phyloP scores from a whole-genome alignment of 805 yeast genomes.

The Maudiozyma barnettii region DNA sequence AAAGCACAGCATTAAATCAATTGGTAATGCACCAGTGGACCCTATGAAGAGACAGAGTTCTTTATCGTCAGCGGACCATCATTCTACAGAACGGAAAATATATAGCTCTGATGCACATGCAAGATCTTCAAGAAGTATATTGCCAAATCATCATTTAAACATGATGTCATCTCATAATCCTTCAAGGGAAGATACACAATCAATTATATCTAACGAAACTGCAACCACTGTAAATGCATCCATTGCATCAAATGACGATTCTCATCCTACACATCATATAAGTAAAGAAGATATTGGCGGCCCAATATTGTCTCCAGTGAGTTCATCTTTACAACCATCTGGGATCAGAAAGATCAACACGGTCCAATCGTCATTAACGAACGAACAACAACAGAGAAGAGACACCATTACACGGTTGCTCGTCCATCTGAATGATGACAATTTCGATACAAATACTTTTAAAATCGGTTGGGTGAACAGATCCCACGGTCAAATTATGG shows the following conservation, averaged over 20 bases:
- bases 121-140: slow-evolving; percentile 4
- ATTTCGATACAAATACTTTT: slow-evolving; percentile 33
- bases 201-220: slow-evolving; percentile 4
- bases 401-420: neutral
- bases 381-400: neutral
- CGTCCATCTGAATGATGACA: slow-evolving; percentile 17
- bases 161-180: neutral
- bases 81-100: neutral
- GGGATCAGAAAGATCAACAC: neutral
- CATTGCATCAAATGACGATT: neutral
- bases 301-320: neutral
- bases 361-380: neutral
- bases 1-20: slow-evolving; percentile 1
- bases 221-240: neutral
- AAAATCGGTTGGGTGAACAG: slow-evolving; percentile 57
- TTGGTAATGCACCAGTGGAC: neutral
- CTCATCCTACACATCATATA: neutral
- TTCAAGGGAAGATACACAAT: slow-evolving; percentile 4
- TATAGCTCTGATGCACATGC: slow-evolving; percentile 4
- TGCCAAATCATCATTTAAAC: neutral
- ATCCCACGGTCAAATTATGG: slow-evolving; percentile 26
- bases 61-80: neutral
- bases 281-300: neutral
- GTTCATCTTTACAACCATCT: neutral
- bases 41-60: slow-evolving; percentile 1